phyloP scores from a whole-genome alignment of 345 rosid genomes.

The Lumnitzera racemosa region DNA sequence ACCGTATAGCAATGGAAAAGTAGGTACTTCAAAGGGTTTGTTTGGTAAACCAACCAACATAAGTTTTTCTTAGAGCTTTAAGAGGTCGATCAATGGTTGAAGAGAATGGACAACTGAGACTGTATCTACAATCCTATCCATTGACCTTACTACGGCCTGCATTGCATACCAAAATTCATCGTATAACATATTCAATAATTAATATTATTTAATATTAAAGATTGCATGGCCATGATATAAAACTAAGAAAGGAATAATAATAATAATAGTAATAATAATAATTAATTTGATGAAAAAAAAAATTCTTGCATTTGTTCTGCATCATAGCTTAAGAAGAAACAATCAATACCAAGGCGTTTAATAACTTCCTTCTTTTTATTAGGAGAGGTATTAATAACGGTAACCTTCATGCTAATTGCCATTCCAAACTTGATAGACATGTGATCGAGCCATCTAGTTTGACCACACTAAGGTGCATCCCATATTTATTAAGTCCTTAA shows the following conservation, averaged over 20 bases:
- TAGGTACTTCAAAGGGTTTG: conserved; percentile 37
- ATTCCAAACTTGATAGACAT: conserved; percentile 45
- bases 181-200: neutral
- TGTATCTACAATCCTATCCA: conserved; percentile 61
- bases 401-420: conserved; percentile 38
- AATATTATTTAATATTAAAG: no score
- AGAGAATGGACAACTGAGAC: conserved; percentile 40
- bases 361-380: conserved; percentile 35
- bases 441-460: conserved; percentile 49
- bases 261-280: no score
- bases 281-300: no score
- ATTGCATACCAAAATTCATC: neutral
- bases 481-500: conserved; percentile 26
- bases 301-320: conserved; percentile 29
- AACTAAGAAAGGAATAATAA: no score
- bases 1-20: conserved; percentile 23
- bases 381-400: conserved; percentile 42
- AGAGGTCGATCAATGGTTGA: conserved; percentile 33
- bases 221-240: no score
- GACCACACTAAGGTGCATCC: conserved; percentile 34
- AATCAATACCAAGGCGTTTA: conserved; percentile 34
- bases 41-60: conserved; percentile 43
- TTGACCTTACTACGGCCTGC: conserved; percentile 11
- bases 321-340: conserved; percentile 30
- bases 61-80: conserved; percentile 45